phyloP scores from a whole-genome alignment of 768 basidiomycete genomes.

The Leucogyrophana mollusca region DNA sequence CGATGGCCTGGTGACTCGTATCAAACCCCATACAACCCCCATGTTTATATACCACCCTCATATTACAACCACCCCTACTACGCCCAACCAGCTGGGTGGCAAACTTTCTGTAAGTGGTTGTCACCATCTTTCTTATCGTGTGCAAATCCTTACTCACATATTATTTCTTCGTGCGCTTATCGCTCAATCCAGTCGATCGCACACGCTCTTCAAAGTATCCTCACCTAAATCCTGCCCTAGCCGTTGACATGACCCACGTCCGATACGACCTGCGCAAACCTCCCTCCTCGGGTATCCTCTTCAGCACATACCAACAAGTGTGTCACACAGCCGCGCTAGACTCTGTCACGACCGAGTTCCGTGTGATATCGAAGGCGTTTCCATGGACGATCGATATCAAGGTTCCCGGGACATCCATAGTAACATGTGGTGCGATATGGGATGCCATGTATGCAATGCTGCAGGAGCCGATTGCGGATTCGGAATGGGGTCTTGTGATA shows the following conservation, averaged over 20 bases:
- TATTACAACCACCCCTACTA: constrained; percentile 13
- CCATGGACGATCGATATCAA: constrained; percentile 66
- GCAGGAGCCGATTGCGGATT: constrained; percentile 56
- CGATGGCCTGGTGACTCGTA: constrained; percentile 16
- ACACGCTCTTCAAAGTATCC: constrained; percentile 41
- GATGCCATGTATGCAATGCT: constrained; percentile 48
- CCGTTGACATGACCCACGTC: constrained; percentile 47
- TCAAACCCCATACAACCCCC: constrained; percentile 27
- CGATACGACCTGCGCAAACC: constrained; percentile 49
- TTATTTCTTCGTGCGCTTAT: background rate
- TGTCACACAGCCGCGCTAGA: constrained; percentile 37
- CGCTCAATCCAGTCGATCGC: constrained; percentile 15
- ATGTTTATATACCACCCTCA: constrained; percentile 24
- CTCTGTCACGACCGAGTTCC: constrained; percentile 34
- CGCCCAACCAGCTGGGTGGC: constrained; percentile 14
- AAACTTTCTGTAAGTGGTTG: constrained; percentile 10
- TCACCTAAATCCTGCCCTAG: constrained; percentile 52
- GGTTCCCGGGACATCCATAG: constrained; percentile 21
- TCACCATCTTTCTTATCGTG: background rate
- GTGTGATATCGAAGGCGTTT: constrained; percentile 59
- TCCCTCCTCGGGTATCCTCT: constrained; percentile 39
- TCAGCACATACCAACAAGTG: constrained; percentile 41
- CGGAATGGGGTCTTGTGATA: constrained; percentile 64
- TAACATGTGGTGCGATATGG: constrained; percentile 57
- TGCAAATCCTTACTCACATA: background rate